Evolutionary conservation across 2,329 filamentous ascomycete genomes (phyloP), one percentile per base, ranked within the genome.

Genomic region (Ophiocordyceps australis): DNA sequence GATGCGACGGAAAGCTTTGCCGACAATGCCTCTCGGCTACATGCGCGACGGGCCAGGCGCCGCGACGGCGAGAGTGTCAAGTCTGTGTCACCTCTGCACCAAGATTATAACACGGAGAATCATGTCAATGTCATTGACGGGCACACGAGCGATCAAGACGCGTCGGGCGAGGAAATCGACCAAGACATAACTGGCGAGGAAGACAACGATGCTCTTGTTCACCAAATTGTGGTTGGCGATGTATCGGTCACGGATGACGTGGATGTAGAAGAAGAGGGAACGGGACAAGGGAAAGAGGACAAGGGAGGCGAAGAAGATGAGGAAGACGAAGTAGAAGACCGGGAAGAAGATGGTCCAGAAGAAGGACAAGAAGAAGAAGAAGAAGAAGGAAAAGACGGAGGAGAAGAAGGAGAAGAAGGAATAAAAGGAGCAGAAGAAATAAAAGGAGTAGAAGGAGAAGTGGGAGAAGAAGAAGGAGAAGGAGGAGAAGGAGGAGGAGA

Each of bases 391-490:
- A 56, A 65, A 29, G 56, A 56, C 29, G 62, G 62, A 6, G 59
- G 59, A 14, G 57, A 65, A 27, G 41, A 46, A 4, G 42, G 54
- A 14, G 50, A 65, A 2, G 59, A 59, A 20, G 7, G 7, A 10
- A 52, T 46, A 7, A 65, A 71, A 33, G 64, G 57, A 15, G 67
- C 65, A 23, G 42, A 41, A 14, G 32, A 31, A 22, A 28, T 29
- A 4, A 33, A 46, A 2, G 48, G 46, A 2, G 51, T 57, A 11
- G 57, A 64, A 14, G 54, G 62, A 7, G 57, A 58, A 4, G 65
- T 57, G 4, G 65, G 69, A 38, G 62, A 56, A 3, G 64, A 68
- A 2, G 64, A 63, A 10, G 62, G 62, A 7, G 62, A 69, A 13
- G 68, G 70, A 35, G 56, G 65, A 29, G 56, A 56, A 29, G 62